Evolutionary conservation across 257 asterid species (phyloP).

Genomic region (Ophiorrhiza pumila): DNA sequence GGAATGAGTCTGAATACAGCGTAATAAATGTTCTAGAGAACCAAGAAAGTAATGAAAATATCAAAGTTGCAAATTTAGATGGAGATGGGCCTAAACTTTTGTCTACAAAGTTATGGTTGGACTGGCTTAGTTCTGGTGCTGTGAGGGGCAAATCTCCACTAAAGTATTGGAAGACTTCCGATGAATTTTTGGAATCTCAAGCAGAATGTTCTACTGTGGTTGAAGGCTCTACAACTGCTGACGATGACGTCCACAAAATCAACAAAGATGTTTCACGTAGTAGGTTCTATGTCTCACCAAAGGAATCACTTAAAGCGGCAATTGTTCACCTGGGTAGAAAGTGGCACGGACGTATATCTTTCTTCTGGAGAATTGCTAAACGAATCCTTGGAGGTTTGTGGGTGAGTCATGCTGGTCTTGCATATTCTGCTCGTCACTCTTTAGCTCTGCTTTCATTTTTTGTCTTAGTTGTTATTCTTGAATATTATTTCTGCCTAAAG

Average conservation of each 20-base stretch:
- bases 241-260: constrained; percentile 40
- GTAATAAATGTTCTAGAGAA: constrained; percentile 24
- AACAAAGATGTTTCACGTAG: constrained; percentile 52
- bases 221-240: constrained; percentile 40
- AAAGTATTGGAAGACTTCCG: constrained; percentile 44
- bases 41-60: constrained; percentile 28
- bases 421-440: neutral
- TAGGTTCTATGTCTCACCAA: constrained; percentile 62
- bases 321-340: constrained; percentile 60
- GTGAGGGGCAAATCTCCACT: constrained; percentile 39
- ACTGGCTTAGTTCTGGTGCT: constrained; percentile 61
- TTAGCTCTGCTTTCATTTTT: neutral
- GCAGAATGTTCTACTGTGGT: constrained; percentile 38
- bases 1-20: constrained; percentile 42
- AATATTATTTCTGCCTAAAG: neutral
- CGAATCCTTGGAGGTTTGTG: constrained; percentile 84
- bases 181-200: constrained; percentile 52
- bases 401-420: constrained; percentile 49
- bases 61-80: constrained; percentile 33
- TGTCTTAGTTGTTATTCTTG: neutral
- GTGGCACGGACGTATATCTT: constrained; percentile 88
- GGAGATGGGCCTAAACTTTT: constrained; percentile 42
- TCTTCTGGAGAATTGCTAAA: constrained; percentile 62
- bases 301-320: constrained; percentile 82
- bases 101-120: constrained; percentile 53